Evolutionary conservation across 257 asterid species (phyloP).

Genomic region (Gentiana dahurica): DNA sequence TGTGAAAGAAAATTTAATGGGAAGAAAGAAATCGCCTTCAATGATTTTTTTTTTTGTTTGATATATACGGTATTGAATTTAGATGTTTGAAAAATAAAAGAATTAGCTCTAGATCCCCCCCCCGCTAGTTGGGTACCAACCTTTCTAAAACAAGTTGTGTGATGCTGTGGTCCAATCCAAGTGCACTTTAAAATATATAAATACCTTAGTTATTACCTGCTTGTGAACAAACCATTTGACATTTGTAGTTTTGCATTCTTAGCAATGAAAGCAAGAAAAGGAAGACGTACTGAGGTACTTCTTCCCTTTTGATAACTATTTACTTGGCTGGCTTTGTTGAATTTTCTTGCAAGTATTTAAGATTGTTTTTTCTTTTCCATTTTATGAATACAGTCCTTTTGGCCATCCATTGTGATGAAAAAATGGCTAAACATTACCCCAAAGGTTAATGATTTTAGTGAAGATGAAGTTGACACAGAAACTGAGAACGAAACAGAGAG

Average conservation of each 20-base stretch:
- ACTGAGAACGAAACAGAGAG: constrained; percentile 33
- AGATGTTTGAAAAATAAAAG: too few relatives aligned
- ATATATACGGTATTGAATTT: too few relatives aligned
- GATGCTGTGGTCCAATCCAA: too few relatives aligned
- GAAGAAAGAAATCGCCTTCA: too few relatives aligned
- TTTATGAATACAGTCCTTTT: constrained; percentile 38
- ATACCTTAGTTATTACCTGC: neutral
- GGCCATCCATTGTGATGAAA: constrained; percentile 93
- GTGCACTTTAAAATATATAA: too few relatives aligned
- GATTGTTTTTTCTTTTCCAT: neutral
- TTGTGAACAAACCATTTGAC: constrained; percentile 7
- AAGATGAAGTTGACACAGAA: constrained; percentile 79
- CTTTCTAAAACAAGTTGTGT: too few relatives aligned
- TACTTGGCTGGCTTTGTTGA: neutral
- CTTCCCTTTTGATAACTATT: neutral
- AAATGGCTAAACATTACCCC: constrained; percentile 92
- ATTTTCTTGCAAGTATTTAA: neutral
- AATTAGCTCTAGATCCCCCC: too few relatives aligned
- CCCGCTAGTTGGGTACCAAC: too few relatives aligned
- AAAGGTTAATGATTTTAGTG: constrained; percentile 68
- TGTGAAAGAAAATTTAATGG: too few relatives aligned
- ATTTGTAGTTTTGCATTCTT: constrained; percentile 7
- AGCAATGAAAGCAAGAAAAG: constrained; percentile 42
- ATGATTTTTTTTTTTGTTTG: too few relatives aligned
- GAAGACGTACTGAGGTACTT: constrained; percentile 52